Evolutionary conservation across 208 protist genomes (phyloP), one percentile per base, ranked within the genome.

Genomic region (Crithidia thermophila): DNA sequence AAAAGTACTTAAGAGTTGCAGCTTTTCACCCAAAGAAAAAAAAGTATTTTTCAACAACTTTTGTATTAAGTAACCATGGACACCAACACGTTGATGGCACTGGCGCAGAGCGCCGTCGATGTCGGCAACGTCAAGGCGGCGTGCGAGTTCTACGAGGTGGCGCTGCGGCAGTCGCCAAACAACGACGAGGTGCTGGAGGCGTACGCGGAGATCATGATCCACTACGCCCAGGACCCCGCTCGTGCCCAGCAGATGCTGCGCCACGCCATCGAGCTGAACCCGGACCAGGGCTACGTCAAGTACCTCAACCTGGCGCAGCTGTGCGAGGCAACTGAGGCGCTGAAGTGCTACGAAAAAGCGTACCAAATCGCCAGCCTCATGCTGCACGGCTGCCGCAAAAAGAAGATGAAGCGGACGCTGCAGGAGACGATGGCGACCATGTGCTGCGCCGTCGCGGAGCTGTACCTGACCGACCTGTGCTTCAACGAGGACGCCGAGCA

Each of bases 231-330:
- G 45, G 85, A 95, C 59, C 55, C 86, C 21, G 55, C 72, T 20
- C 79, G 85, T 16, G 93, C 93, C 0, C 78, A 90, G 77, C 82
- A 94, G 68, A 82, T 96, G 73, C 81, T 97, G 27, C 78, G 75
- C 4, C 86, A 96, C 59, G 90, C 90, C 21, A 97, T 97, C 60
- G 77, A 88, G 25, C 51, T 95, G 13, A 87, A 85, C 52, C 91
- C 91, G 9, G 46, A 94, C 55, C 72, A 81, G 30, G 91, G 91
- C 42, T 86, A 88, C 65, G 89, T 94, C 27, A 96, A 96, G 82
- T 97, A 97, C 76, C 73, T 97, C 25, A 95, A 94, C 49, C 67
- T 97, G 36, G 93, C 90, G 11, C 93, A 97, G 71, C 78, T 97
- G 9, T 85, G 74, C 60, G 85, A 93, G 27, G 83, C 82, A 0